A percentile compares a stretch with the other conserved stretches of the same genome.
These are phyloP conservation scores for Chlorella sp. DNA, from an alignment of 139 green algal species.

Conservation along the genomic window DNA sequence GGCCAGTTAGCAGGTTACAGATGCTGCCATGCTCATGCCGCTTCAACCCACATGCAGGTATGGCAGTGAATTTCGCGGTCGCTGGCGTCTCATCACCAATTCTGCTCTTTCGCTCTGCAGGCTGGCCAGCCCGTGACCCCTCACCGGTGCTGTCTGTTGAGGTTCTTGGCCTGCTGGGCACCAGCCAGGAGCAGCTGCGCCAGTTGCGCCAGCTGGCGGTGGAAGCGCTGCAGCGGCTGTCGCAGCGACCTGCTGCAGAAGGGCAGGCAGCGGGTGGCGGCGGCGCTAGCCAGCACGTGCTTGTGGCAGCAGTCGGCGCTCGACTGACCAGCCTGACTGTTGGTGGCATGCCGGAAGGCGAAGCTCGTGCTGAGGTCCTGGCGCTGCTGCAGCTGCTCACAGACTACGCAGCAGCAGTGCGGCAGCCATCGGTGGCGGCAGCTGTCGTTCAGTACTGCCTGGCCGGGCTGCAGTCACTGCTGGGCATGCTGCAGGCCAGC, in stretches of 20 bases:
- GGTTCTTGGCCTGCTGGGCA: conserved; percentile 32
- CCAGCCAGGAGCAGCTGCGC: not conserved
- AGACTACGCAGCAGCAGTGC: conserved; percentile 15
- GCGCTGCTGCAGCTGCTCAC: conserved; percentile 20
- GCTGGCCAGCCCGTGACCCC: conserved; percentile 21
- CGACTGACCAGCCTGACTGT: not conserved
- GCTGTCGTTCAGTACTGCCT: conserved; percentile 14
- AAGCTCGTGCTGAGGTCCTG: not conserved
- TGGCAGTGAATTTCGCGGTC: no score
- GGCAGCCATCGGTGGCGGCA: conserved; percentile 2
- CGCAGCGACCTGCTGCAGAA: not conserved
- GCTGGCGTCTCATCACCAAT: no score
- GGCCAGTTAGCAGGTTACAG: no score
- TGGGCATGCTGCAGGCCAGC: conserved; percentile 35
- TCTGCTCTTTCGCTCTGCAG: not conserved
- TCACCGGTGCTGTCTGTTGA: conserved; percentile 33
- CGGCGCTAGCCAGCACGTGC: not conserved
- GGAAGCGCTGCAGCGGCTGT: conserved; percentile 20
- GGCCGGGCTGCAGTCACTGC: not conserved
- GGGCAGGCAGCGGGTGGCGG: not conserved
- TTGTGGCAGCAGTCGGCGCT: not conserved
- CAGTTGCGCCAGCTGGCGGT: not conserved
- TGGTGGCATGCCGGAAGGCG: not conserved
- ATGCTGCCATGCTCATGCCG: not conserved
- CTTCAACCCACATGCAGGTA: no score